Base-by-base conservation (phyloP, 352 stramenopile species). In the Aphanomyces astaci region DNA sequence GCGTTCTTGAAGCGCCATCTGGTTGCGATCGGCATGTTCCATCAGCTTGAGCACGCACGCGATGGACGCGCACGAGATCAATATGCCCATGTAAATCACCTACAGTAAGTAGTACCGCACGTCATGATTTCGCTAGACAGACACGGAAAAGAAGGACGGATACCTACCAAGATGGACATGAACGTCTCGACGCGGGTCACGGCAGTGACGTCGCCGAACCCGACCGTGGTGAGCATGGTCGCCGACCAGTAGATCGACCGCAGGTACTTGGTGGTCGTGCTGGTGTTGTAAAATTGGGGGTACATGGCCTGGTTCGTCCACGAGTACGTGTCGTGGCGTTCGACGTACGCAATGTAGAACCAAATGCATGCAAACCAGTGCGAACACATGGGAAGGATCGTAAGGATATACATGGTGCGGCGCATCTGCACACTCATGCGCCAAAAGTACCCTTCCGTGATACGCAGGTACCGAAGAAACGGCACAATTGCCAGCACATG, bases 211-310 rank as follows among this genome's bases (percentile, higher is more conserved):
- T 90, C 82, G 17, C 82, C 82, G 75, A 87, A 90, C 25, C 82
- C 82, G 10, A 89, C 81, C 4, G 82, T 90, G 1, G 81, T 90
- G 76, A 89, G 87, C 52, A 82, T 88, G 17, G 81, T 89, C 60
- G 88, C 85, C 4, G 77, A 72, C 82, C 81, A 90, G 68, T 90
- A 90, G 3, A 90, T 62, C 24, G 78, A 81, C 11, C 76, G 71
- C 22, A 89, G 71, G 75, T 89, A 90, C 27, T 78, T 72, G 39
- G 25, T n/a, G 33, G 40, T 31, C 30, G 62, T 60, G 1, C 19
- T 56, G 4, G 5, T 22, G 51, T 68, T 68, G 51, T 68, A 68
- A 25, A 51, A 68, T 22, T 68, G 4, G 3, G 28, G 7, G 51
- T 68, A 59, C 40, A 68, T 32, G 10, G 40, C 7, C 36, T 40